phyloP scores from a whole-genome alignment of 164 flowering plant genomes.

The Tinospora cordifolia region DNA sequence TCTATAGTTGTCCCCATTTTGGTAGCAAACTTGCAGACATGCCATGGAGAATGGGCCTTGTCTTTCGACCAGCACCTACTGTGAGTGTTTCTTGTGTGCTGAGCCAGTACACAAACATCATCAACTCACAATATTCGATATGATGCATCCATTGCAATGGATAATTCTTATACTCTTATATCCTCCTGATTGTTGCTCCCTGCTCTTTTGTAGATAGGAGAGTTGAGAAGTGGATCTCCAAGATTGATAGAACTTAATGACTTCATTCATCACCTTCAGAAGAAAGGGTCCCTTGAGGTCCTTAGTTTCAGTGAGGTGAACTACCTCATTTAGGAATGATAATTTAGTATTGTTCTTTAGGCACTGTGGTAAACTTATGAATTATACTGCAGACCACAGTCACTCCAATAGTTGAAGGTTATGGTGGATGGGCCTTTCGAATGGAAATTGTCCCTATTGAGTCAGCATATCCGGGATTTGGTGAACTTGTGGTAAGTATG shows the following conservation, averaged over 20 bases:
- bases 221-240: slow-evolving; percentile 90
- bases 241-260: slow-evolving; percentile 80
- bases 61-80: slow-evolving; percentile 89
- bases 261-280: slow-evolving; percentile 63
- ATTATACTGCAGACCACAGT: slow-evolving; percentile 66
- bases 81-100: slow-evolving; percentile 38
- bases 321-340: background rate
- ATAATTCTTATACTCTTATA: background rate
- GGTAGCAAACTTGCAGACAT: slow-evolving; percentile 98
- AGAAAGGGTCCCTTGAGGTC: slow-evolving; percentile 71
- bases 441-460: slow-evolving; percentile 96
- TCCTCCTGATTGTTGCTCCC: background rate
- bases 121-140: background rate
- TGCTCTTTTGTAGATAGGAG: slow-evolving; percentile 58
- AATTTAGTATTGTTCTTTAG: slow-evolving; percentile 7
- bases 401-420: slow-evolving; percentile 97
- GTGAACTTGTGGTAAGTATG: slow-evolving; percentile 91
- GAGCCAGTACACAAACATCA: background rate
- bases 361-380: slow-evolving; percentile 3
- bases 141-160: background rate
- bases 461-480: slow-evolving; percentile 99
- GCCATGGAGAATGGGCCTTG: slow-evolving; percentile 99
- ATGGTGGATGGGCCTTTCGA: slow-evolving; percentile 97
- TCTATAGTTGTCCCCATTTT: slow-evolving; percentile 98
- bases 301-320: slow-evolving; percentile 97